phyloP scores from a whole-genome alignment of 164 flowering plant genomes.

The Liquidambar formosana region DNA sequence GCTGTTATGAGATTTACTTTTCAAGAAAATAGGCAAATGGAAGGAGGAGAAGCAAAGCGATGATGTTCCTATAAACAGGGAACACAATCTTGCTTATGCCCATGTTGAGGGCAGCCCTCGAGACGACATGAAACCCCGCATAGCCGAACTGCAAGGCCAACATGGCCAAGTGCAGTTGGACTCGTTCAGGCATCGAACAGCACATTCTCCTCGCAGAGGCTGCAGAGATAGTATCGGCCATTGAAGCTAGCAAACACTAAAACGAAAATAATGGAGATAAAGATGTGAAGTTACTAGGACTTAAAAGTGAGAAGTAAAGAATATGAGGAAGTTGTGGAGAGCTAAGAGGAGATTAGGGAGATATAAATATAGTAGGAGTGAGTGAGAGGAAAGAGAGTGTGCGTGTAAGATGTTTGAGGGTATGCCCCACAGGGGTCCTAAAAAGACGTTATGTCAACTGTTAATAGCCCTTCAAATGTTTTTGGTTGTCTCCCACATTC shows the following conservation, averaged over 20 bases:
- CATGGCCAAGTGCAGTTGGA: slow-evolving; percentile 95
- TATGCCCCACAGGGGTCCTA: slow-evolving; percentile 34
- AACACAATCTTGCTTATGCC: slow-evolving; percentile 94
- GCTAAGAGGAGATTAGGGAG: slow-evolving; percentile 10
- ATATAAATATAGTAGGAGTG: slow-evolving; percentile 32
- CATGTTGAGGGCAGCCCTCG: slow-evolving; percentile 96
- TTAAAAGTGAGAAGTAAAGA: neutral
- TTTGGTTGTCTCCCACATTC: slow-evolving; percentile 66
- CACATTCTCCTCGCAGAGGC: slow-evolving; percentile 38
- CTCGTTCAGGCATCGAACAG: slow-evolving; percentile 68
- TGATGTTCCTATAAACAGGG: slow-evolving; percentile 91
- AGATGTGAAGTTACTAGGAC: no score
- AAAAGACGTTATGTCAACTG: slow-evolving; percentile 50
- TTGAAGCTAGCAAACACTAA: slow-evolving; percentile 15
- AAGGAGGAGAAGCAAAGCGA: slow-evolving; percentile 75
- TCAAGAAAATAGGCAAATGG: slow-evolving; percentile 97
- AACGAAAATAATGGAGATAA: no score
- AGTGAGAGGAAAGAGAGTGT: slow-evolving; percentile 6
- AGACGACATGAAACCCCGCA: slow-evolving; percentile 97
- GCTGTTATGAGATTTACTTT: slow-evolving; percentile 44
- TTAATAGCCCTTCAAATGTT: slow-evolving; percentile 32
- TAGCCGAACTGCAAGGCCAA: slow-evolving; percentile 99
- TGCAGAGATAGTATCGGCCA: slow-evolving; percentile 60
- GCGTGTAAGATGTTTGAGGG: no score
- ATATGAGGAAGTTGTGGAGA: slow-evolving; percentile 9